phyloP scores from a whole-genome alignment of 257 asterid genomes.

The Salvia hispanica region DNA sequence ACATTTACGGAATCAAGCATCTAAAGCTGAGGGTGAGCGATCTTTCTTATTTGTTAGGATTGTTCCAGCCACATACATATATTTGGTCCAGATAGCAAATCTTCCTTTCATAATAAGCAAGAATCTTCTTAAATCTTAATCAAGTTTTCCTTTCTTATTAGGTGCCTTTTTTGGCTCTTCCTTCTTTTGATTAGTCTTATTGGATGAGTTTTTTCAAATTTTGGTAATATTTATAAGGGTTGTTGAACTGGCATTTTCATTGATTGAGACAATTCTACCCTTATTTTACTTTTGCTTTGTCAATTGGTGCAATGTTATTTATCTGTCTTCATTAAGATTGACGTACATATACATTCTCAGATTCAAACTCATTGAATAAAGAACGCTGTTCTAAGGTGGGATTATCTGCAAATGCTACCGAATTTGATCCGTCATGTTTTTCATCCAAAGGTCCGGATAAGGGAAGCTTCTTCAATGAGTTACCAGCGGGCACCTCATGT shows the following conservation, averaged over 20 bases:
- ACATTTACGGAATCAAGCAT: slow-evolving; percentile 40
- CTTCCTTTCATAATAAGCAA: slow-evolving; percentile 5
- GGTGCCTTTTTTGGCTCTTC: slow-evolving; percentile 8
- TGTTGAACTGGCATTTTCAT: slow-evolving; percentile 1
- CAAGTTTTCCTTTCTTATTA: slow-evolving; percentile 21
- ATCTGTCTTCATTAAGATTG: slow-evolving; percentile 21
- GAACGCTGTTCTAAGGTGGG: slow-evolving; percentile 54
- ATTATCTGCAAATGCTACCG: slow-evolving; percentile 68
- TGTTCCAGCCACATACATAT: slow-evolving; percentile 18
- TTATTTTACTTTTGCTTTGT: slow-evolving; percentile 13
- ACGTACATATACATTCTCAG: slow-evolving; percentile 40
- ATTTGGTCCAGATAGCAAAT: slow-evolving; percentile 23
- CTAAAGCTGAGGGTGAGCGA: slow-evolving; percentile 72
- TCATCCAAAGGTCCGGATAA: slow-evolving; percentile 61
- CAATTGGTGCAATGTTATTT: slow-evolving; percentile 4
- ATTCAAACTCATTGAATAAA: slow-evolving; percentile 43
- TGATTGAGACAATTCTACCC: slow-evolving; percentile 7
- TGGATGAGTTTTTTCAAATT: neutral
- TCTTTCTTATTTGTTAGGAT: slow-evolving; percentile 24
- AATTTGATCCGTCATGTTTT: slow-evolving; percentile 56
- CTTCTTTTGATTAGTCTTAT: neutral
- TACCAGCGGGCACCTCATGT: slow-evolving; percentile 40
- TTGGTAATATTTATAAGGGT: neutral
- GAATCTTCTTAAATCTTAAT: neutral
- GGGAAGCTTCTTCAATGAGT: slow-evolving; percentile 45